Evolutionary conservation across 2,329 filamentous ascomycete species (phyloP).

Genomic region (Scleromitrula shiraiana): DNA sequence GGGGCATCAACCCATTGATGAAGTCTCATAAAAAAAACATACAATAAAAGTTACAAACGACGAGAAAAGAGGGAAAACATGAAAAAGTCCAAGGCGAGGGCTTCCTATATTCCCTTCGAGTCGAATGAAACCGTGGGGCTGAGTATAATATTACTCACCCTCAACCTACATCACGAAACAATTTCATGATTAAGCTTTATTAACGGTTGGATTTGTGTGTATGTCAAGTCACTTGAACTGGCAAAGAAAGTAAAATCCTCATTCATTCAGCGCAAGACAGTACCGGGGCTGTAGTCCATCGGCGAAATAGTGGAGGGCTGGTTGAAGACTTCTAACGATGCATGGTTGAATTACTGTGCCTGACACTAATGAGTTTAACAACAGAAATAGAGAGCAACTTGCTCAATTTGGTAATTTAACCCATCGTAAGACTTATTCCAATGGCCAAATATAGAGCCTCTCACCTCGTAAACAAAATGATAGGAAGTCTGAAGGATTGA

Average conservation of each 20-base stretch:
- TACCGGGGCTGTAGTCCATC: neutral
- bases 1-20: neutral
- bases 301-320: neutral
- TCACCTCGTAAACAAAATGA: slow-evolving; percentile 1
- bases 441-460: slow-evolving; percentile 9
- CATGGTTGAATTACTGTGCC: slow-evolving; percentile 9
- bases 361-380: slow-evolving; percentile 4
- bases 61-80: slow-evolving; percentile 4
- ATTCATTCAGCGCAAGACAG: neutral
- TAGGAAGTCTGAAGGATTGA: slow-evolving; percentile 5
- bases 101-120: slow-evolving; percentile 6
- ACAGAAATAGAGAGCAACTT: slow-evolving; percentile 9
- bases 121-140: slow-evolving; percentile 2
- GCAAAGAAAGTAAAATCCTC: neutral
- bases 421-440: slow-evolving; percentile 2
- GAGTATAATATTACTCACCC: slow-evolving; percentile 3
- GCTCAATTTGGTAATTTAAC: slow-evolving; percentile 4
- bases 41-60: slow-evolving; percentile 3
- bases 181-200: slow-evolving; percentile 1
- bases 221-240: slow-evolving; percentile 1
- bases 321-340: neutral
- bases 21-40: slow-evolving; percentile 2
- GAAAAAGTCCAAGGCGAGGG: slow-evolving; percentile 2
- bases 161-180: slow-evolving; percentile 5
- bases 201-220: slow-evolving; percentile 1